Base-by-base conservation (phyloP, 495 filamentous ascomycete genomes). In the Acidomyces sp. region DNA sequence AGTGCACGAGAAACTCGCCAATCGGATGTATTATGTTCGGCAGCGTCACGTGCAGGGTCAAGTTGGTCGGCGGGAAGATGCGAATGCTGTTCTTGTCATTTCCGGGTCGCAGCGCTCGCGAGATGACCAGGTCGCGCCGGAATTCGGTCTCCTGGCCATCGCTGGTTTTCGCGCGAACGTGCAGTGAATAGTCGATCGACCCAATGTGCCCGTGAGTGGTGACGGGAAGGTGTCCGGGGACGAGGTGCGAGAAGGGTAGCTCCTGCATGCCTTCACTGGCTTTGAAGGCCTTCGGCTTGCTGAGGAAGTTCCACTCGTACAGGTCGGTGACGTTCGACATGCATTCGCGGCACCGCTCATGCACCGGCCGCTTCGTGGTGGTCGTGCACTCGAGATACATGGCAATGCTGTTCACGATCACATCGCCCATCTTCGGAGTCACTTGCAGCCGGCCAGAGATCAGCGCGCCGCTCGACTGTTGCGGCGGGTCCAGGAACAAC, bases 51-150 rank as follows among this genome's bases (percentile, higher is more conserved):
- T 73, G 75, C 27, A 84, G 82, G 34, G 80, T 84, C 43, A 99
- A 75, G 56, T 86, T 87, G 41, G 90, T 99, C 0, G 90, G 90
- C 24, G 90, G 90, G 63, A 99, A 99, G 46, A 96, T 79, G 50
- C 90, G 86, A 34, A 92, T 73, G 13, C 81, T 86, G 41, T 67
- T 64, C 53, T 75, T 75, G 48, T 80, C 75, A 55, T 82, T 77
- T 41, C 80, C 77, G 2, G 86, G 85, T 3, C 68, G 56, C 16
- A 95, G 68, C 15, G 86, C 78, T 34, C 90, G 85, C 58, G 76
- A 73, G 46, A 93, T 67, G 30, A 77, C 66, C 34, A 93, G 61
- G 3, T 67, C 64, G 41, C 75, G 73, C 17, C 74, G 63, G 51
- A 81, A 65, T 45, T 64, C 77, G 51, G 87, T 71, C 39, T 70